These are phyloP conservation scores for Fusarium oligoseptatum DNA, from an alignment of 2,329 filamentous ascomycete genomes.

Conservation along the genomic window DNA sequence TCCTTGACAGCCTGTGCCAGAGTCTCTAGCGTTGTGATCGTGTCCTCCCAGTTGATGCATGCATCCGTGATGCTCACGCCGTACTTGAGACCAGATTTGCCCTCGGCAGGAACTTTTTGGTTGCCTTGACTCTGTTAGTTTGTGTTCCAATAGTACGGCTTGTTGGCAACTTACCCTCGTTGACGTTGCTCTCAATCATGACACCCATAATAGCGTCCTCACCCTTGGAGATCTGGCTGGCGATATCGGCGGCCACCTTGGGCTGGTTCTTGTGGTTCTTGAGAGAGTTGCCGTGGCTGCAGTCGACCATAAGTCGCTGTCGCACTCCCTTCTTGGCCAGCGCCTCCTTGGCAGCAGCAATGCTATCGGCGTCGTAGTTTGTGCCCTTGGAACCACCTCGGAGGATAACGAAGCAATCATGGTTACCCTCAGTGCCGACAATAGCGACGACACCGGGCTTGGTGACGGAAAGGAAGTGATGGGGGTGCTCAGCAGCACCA, in stretches of 20 bases:
- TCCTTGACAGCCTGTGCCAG: conserved; percentile 85
- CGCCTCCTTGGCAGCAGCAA: conserved; percentile 84
- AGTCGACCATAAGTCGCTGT: conserved; percentile 94
- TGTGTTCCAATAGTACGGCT: neutral
- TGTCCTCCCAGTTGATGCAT: conserved; percentile 95
- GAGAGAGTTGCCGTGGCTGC: conserved; percentile 94
- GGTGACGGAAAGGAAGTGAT: conserved; percentile 97
- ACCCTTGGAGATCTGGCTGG: conserved; percentile 86
- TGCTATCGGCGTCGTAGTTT: conserved; percentile 90
- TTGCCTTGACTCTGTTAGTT: conserved; percentile 65
- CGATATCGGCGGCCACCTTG: conserved; percentile 85
- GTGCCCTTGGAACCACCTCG: conserved; percentile 93
- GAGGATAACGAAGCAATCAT: conserved; percentile 97
- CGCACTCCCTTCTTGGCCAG: conserved; percentile 80
- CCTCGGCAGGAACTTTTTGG: conserved; percentile 92
- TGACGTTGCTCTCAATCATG: conserved; percentile 99
- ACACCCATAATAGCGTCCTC: conserved; percentile 94
- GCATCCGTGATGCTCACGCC: conserved; percentile 98
- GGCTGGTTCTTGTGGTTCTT: conserved; percentile 99
- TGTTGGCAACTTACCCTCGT: conserved; percentile 76
- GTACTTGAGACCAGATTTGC: conserved; percentile 87
- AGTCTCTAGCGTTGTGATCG: conserved; percentile 79
- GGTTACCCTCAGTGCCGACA: conserved; percentile 93
- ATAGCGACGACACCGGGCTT: conserved; percentile 97
- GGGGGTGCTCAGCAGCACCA: conserved; percentile 89